A percentile compares a stretch with the other conserved stretches of the same genome.
Conservation (phyloP, 2,329 filamentous ascomycete genomes). For the Fusarium incarnatum region DNA sequence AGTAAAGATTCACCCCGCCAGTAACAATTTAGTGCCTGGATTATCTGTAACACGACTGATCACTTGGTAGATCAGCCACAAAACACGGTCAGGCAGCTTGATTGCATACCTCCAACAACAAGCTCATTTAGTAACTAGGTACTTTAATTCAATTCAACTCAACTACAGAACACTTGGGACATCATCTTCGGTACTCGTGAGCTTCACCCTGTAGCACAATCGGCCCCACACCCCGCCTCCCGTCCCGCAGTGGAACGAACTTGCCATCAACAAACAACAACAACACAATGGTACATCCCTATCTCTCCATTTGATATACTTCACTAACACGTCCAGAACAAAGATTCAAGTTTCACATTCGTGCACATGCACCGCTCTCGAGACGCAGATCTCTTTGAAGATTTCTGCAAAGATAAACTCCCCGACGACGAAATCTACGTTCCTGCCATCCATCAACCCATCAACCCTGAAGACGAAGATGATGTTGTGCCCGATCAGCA, state of each 20-base stretch:
- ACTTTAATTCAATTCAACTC: neutral
- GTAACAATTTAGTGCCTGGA: neutral
- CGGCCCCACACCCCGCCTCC: slow-evolving; percentile 35
- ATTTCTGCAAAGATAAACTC: slow-evolving; percentile 76
- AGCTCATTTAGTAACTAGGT: neutral
- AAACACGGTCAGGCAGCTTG: neutral
- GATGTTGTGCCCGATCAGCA: slow-evolving; percentile 91
- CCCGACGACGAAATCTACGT: slow-evolving; percentile 86
- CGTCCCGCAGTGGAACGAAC: slow-evolving; percentile 20
- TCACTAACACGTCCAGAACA: slow-evolving; percentile 62
- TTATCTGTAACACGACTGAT: neutral
- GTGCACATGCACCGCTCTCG: slow-evolving; percentile 78
- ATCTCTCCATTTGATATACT: neutral
- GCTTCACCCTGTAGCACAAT: neutral
- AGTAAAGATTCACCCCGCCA: neutral
- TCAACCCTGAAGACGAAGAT: slow-evolving; percentile 90
- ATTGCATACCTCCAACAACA: neutral
- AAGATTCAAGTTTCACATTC: slow-evolving; percentile 80
- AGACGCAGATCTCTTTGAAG: slow-evolving; percentile 83
- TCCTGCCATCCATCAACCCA: slow-evolving; percentile 80
- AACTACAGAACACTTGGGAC: neutral
- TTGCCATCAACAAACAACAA: slow-evolving; percentile 27
- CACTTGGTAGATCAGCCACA: neutral
- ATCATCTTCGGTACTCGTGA: neutral
- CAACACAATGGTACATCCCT: neutral